Evolutionary conservation across 306 rosid species (phyloP).

Genomic region (Aeschynomene evenia): DNA sequence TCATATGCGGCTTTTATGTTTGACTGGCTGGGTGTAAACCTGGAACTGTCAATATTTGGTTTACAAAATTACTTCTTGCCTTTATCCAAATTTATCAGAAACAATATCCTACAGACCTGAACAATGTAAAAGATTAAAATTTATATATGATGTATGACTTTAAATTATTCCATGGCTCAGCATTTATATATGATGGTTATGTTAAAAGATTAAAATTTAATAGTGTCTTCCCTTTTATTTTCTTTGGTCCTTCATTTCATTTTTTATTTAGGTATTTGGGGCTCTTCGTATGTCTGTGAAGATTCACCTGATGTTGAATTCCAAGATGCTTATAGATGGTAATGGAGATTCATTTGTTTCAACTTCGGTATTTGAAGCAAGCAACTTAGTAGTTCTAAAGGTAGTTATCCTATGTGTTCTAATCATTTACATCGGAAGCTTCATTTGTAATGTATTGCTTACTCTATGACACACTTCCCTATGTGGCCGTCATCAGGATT

Average conservation of each 20-base stretch:
- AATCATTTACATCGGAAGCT: slow-evolving; percentile 17
- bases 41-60: neutral
- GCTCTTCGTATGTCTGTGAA: slow-evolving; percentile 97
- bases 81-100: slow-evolving; percentile 15
- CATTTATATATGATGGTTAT: slow-evolving; percentile 1
- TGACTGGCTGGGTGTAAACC: slow-evolving; percentile 9
- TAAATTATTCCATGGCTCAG: neutral
- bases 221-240: slow-evolving; percentile 3
- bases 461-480: slow-evolving; percentile 29
- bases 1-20: neutral
- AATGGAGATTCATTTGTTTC: slow-evolving; percentile 68
- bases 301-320: slow-evolving; percentile 87
- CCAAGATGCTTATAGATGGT: slow-evolving; percentile 84
- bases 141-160: neutral
- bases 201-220: slow-evolving; percentile 1
- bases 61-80: neutral
- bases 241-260: neutral
- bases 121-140: neutral
- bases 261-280: slow-evolving; percentile 70
- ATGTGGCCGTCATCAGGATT: slow-evolving; percentile 57
- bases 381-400: slow-evolving; percentile 93
- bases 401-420: slow-evolving; percentile 41
- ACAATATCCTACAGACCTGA: slow-evolving; percentile 22
- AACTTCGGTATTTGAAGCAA: slow-evolving; percentile 89
- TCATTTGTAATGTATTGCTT: slow-evolving; percentile 30